These are phyloP conservation scores for Ulota crispa DNA, from an alignment of 225 moss, liverwort and hornwort genomes.

Conservation along the genomic window DNA sequence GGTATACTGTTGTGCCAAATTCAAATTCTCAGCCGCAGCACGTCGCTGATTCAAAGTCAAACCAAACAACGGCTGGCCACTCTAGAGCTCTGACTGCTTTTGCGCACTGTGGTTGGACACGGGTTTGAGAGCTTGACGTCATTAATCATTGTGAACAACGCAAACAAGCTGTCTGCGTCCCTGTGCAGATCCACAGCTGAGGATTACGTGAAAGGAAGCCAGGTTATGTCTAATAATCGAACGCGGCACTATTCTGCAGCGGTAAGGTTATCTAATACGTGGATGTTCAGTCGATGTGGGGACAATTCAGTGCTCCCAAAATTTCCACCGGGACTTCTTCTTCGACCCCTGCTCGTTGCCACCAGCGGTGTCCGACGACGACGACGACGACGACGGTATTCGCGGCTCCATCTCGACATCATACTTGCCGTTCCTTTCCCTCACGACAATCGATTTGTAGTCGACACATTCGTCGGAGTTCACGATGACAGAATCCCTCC, in stretches of 20 bases:
- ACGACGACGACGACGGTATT: background rate
- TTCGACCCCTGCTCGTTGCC: background rate
- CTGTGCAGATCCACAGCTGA: no score
- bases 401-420: conserved; percentile 40
- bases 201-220: no score
- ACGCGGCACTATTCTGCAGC: no score
- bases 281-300: no score
- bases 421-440: conserved; percentile 38
- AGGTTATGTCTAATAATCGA: no score
- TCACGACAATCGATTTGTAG: conserved; percentile 38
- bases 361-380: background rate
- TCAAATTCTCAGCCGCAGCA: background rate
- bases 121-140: no score
- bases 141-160: no score
- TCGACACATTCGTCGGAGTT: conserved; percentile 56
- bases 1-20: background rate
- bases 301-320: conserved; percentile 21
- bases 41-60: background rate
- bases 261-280: no score
- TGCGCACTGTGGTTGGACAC: no score
- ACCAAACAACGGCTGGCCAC: no score
- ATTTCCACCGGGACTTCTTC: conserved; percentile 29
- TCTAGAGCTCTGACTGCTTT: no score
- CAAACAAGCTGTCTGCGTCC: no score
- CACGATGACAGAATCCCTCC: conserved; percentile 28